Conservation (phyloP, 768 basidiomycete species). For the Mycena epipterygia region DNA sequence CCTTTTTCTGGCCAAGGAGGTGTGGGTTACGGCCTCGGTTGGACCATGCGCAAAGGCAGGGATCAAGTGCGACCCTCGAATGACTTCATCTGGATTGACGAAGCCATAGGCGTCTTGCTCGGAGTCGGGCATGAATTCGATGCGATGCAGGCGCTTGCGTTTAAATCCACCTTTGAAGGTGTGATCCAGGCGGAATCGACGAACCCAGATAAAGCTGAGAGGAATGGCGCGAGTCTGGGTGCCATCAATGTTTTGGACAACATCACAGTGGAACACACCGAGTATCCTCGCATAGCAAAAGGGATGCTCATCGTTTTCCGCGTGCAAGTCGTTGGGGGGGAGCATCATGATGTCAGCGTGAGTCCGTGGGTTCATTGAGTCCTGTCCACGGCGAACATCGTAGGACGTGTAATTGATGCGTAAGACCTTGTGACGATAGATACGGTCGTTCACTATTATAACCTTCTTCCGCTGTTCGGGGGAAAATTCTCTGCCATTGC, state of each 20-base stretch:
- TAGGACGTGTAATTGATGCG: constrained; percentile 51
- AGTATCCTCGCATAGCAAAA: constrained; percentile 49
- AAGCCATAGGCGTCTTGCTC: constrained; percentile 57
- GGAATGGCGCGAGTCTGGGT: constrained; percentile 8
- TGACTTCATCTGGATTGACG: constrained; percentile 54
- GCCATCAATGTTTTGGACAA: constrained; percentile 33
- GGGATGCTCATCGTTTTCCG: constrained; percentile 39
- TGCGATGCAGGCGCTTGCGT: constrained; percentile 44
- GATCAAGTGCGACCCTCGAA: constrained; percentile 55
- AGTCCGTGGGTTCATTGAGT: constrained; percentile 51
- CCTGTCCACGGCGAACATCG: constrained; percentile 54
- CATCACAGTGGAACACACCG: constrained; percentile 46
- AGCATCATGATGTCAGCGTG: constrained; percentile 50
- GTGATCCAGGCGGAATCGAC: constrained; percentile 50
- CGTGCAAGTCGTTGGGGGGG: constrained; percentile 32
- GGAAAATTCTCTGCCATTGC: constrained; percentile 29
- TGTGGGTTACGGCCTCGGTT: constrained; percentile 27
- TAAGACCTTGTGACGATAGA: constrained; percentile 44
- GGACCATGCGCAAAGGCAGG: constrained; percentile 46
- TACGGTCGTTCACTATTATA: constrained; percentile 34
- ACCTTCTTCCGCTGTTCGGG: constrained; percentile 12
- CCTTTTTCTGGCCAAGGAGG: not conserved
- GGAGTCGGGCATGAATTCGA: constrained; percentile 53
- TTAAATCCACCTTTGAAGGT: constrained; percentile 43
- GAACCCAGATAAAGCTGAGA: constrained; percentile 59